phyloP scores from a whole-genome alignment of 805 yeast genomes.

The Torulaspora franciscae region DNA sequence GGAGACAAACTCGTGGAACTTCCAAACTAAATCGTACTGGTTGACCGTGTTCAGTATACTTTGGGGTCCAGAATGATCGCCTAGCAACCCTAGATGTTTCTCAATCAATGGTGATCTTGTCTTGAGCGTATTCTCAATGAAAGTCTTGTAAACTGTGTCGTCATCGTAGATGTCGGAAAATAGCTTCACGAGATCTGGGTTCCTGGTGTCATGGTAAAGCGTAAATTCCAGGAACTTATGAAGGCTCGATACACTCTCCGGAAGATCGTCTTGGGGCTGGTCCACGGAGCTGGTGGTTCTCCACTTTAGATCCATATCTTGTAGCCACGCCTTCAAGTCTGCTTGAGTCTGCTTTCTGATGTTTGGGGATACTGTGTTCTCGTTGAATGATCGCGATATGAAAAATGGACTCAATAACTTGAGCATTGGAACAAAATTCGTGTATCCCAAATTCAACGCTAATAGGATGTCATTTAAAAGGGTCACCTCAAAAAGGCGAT shows the following conservation, averaged over 20 bases:
- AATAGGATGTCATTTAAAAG: constrained; percentile 46
- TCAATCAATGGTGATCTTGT: constrained; percentile 26
- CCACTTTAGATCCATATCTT: constrained; percentile 30
- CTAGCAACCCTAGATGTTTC: constrained; percentile 17
- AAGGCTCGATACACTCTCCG: constrained; percentile 19
- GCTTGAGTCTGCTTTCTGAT: constrained; percentile 25
- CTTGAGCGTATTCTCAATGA: constrained; percentile 25
- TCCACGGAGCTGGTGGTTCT: constrained; percentile 9
- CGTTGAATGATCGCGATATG: constrained; percentile 38
- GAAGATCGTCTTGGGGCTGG: constrained; percentile 14
- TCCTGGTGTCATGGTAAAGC: constrained; percentile 21
- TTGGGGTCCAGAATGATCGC: constrained; percentile 21
- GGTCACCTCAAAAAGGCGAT: constrained; percentile 39
- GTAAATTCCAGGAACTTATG: constrained; percentile 27
- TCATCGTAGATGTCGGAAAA: constrained; percentile 30
- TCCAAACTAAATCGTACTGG: constrained; percentile 42
- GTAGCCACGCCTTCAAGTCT: constrained; percentile 28
- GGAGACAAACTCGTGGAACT: constrained; percentile 38
- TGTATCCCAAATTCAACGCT: constrained; percentile 48
- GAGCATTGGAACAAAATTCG: constrained; percentile 37
- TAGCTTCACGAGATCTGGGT: constrained; percentile 23
- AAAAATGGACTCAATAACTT: constrained; percentile 44
- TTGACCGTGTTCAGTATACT: constrained; percentile 33
- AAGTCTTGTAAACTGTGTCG: constrained; percentile 24
- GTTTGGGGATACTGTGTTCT: constrained; percentile 27